Evolutionary conservation across 495 filamentous ascomycete genomes (phyloP), one percentile per base, ranked within the genome.

Genomic region (Poronia punctata): DNA sequence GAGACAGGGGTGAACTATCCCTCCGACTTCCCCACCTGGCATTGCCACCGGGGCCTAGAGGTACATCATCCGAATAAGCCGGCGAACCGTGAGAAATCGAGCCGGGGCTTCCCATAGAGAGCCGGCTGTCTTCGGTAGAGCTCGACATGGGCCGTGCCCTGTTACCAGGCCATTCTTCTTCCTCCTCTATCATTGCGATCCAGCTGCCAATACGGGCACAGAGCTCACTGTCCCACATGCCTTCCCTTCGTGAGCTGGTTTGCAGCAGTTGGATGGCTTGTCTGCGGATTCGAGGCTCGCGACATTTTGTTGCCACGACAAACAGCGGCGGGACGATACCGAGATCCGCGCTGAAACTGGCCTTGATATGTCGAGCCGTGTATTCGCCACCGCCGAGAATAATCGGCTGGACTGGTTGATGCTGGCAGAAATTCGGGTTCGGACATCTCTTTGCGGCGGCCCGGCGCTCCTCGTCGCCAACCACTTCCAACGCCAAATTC

Each of bases 171-270:
- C 32, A 29, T 11, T 67, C 62, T 3, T 62, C 64, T 18, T 63
- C 62, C 45, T 84, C 80, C 47, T 84, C 79, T 16, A 78, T 61
- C 7, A 61, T 60, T 41, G 76, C 66, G 43, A 80, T 58, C 60
- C 71, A 71, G 43, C 70, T 65, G 7, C 66, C 72, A 43, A 79
- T 70, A 2, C 62, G 61, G 5, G 74, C 75, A 15, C 68, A 66
- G 24, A 77, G 54, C 43, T 71, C 57, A 47, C 76, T 80, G 53
- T 83, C 75, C 72, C 72, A 82, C 48, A 82, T 70, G 12, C 74
- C 79, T 59, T 83, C 80, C 47, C 78, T 66, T 22, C 78, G 60
- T 3, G 71, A 68, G 30, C 68, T 65, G 16, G 64, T 66, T 25
- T 62, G 58, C 20, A 83, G 59, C 7, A 82, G 50, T 36, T 62